Evolutionary conservation across 257 asterid genomes (phyloP), one percentile per base, ranked within the genome.

Genomic region (Echium plantagineum): DNA sequence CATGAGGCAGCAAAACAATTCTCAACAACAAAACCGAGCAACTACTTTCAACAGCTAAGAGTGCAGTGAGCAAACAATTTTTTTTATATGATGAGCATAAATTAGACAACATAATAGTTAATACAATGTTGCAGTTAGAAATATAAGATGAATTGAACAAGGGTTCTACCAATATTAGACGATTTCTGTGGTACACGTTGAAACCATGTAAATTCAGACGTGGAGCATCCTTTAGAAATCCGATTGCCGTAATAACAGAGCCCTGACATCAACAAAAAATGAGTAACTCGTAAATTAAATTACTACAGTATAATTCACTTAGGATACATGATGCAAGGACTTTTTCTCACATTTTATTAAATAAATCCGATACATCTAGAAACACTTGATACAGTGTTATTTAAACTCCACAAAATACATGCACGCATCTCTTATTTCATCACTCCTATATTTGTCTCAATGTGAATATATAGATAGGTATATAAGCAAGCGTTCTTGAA

Each of bases 151-250:
- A 58, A 62, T 26, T 28, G 49, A 57, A 69, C 47, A 71, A 65
- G 67, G 65, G 64, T 61, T 72, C 69, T 78, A 90, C 98, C 94
- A 90, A 65, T 77, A 90, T 87, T 77, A 90, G 75, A 73, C 98
- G 85, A 63, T 90, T 90, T 83, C 79, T 90, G 80, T 90, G 94
- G 84, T 90, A 90, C 74, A 90, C 94, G 74, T 87, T 90, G 76
- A 90, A 90, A 73, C 98, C 98, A 72, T 87, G 96, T 55, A 87
- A 21, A 65, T 83, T 83, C 67, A 85, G 95, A 5, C 57, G 60
- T 55, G 96, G 96, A 72, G 98, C 95, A 68, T 90, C 98, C 83
- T 87, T 90, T 65, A 90, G 67, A 67, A 90, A 90, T 57, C 98
- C 98, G 71, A 90, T 75, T 57, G 98, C 69, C 3, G 98, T 90